Evolutionary conservation across 495 filamentous ascomycete species (phyloP).

Genomic region (Bacidia gigantensis): DNA sequence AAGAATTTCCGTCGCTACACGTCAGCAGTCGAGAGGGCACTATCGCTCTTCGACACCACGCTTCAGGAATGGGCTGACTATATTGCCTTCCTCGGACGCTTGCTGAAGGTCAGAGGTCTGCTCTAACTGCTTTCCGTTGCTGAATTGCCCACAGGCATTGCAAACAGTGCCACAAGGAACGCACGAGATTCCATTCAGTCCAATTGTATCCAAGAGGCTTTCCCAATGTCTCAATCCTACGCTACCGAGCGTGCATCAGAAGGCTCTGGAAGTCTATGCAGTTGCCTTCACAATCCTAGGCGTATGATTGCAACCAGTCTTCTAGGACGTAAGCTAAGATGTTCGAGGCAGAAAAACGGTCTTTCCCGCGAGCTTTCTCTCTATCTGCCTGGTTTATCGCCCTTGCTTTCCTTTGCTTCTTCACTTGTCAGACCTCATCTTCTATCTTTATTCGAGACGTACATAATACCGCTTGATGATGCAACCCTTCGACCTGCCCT

Average conservation of each 20-base stretch:
- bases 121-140: conserved; percentile 10
- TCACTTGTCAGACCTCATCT: conserved; percentile 74
- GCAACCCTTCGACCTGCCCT: conserved; percentile 67
- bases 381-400: conserved; percentile 78
- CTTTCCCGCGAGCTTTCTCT: conserved; percentile 68
- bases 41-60: conserved; percentile 82
- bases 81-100: conserved; percentile 84
- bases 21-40: conserved; percentile 69
- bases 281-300: conserved; percentile 74
- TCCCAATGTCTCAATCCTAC: conserved; percentile 91
- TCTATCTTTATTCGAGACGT: conserved; percentile 67
- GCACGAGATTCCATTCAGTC: conserved; percentile 66
- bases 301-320: conserved; percentile 16
- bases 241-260: conserved; percentile 95
- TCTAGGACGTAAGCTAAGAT: neutral
- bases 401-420: conserved; percentile 85
- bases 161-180: conserved; percentile 68
- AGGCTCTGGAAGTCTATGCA: conserved; percentile 83
- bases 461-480: conserved; percentile 57
- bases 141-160: conserved; percentile 48
- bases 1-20: conserved; percentile 88
- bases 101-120: conserved; percentile 58
- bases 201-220: conserved; percentile 72
- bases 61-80: conserved; percentile 99
- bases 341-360: conserved; percentile 36